Evolutionary conservation across 139 green algal genomes (phyloP), one percentile per base, ranked within the genome.

Genomic region (Picochlorum sp.): DNA sequence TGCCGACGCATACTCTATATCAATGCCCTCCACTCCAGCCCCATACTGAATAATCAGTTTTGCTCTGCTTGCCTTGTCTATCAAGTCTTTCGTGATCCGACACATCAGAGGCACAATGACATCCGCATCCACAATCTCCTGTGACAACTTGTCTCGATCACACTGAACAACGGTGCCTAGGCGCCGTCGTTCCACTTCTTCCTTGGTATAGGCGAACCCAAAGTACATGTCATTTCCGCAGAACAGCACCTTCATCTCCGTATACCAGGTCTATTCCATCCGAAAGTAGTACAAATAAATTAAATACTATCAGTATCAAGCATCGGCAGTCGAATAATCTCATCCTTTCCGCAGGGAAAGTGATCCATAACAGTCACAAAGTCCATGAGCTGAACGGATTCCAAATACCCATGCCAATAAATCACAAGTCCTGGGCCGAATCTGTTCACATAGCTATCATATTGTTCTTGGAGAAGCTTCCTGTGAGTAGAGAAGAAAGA

Each of bases 381-480:
- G 34, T 41, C 34, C 34, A 41, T 41, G 34, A 41, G 34, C 28
- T 81, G 63, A 18, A 95, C 59, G 16, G 85, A 83, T 3, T 70
- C 67, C 3, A 94, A 56, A 63, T 76, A 91, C 20, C 87, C 88
- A 68, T 90, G 87, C 90, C 90, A 97, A 75, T 97, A 96, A 60
- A 97, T 90, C 6, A 97, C 85, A 50, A 91, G 70, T 8, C 90
- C 90, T 4, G 90, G 78, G 0, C 90, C 90, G 67, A 88, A 97
- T 24, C 86, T 73, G 63, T 89, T 86, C 8, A 89, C 70, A 62
- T 90, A 90, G 51, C 76, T 72, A 26, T 70, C 45, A 73, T 88
- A 93, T 73, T 94, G 85, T 34, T 83, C 83, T 45, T 68, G 10
- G 10, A 41, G 45, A 21, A 45, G n/a, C 57, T 13, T 47, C 11